Evolutionary conservation across 2,329 filamentous ascomycete genomes (phyloP).

Genomic region (Penicillium sp.): DNA sequence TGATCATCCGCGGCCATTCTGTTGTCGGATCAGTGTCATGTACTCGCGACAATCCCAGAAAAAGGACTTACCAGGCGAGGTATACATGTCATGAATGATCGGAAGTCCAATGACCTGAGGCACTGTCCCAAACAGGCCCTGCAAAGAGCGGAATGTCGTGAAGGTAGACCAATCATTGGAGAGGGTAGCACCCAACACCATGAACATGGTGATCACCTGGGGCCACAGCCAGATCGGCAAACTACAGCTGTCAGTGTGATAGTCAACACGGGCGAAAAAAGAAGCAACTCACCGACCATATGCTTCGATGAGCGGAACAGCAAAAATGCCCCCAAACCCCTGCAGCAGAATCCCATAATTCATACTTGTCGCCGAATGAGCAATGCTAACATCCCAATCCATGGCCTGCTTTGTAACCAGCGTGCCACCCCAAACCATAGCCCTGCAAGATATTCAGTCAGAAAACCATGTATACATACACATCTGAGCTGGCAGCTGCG

Average conservation of each 20-base stretch:
- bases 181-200: conserved; percentile 41
- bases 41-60: not conserved
- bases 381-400: conserved; percentile 34
- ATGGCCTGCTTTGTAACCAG: conserved; percentile 39
- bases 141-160: conserved; percentile 39
- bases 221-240: conserved; percentile 46
- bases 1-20: conserved; percentile 42
- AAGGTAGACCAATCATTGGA: conserved; percentile 42
- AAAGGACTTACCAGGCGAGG: conserved; percentile 20
- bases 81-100: conserved; percentile 43
- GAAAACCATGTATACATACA: not conserved
- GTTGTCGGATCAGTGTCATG: not conserved
- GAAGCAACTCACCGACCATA: conserved; percentile 38
- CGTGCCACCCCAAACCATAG: conserved; percentile 44
- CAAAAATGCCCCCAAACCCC: conserved; percentile 39
- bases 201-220: conserved; percentile 38
- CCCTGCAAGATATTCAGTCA: conserved; percentile 19
- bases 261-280: not conserved
- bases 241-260: conserved; percentile 19
- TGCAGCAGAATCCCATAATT: conserved; percentile 42
- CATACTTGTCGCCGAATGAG: conserved; percentile 39
- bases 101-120: conserved; percentile 42
- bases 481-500: not conserved
- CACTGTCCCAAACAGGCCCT: conserved; percentile 40
- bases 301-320: conserved; percentile 40